These are phyloP conservation scores for Pholiota conissans DNA, from an alignment of 768 basidiomycete species.

Conservation along the genomic window DNA sequence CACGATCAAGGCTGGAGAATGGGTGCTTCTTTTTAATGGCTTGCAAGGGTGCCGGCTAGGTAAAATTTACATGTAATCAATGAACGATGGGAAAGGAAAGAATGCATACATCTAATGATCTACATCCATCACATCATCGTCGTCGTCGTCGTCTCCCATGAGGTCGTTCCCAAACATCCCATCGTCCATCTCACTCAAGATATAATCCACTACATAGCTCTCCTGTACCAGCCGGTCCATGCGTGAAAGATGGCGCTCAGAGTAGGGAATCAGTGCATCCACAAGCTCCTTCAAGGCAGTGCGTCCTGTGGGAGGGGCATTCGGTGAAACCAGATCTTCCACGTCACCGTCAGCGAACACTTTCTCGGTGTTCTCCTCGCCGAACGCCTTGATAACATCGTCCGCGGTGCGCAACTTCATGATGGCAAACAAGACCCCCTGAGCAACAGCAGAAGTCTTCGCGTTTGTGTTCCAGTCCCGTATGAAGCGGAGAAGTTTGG, in stretches of 20 bases:
- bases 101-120: conserved; percentile 19
- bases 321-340: conserved; percentile 7
- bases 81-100: background rate
- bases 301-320: conserved; percentile 22
- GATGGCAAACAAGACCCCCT: conserved; percentile 78
- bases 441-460: conserved; percentile 84
- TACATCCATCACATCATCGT: conserved; percentile 48
- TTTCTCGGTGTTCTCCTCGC: conserved; percentile 36
- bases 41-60: conserved; percentile 71
- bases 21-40: conserved; percentile 71
- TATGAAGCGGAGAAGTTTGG: conserved; percentile 77
- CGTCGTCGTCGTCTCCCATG: conserved; percentile 44
- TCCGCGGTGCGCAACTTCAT: conserved; percentile 76
- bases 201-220: conserved; percentile 92
- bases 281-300: conserved; percentile 70
- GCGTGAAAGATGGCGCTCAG: conserved; percentile 86
- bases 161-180: conserved; percentile 58
- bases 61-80: conserved; percentile 27
- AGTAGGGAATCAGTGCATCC: conserved; percentile 89
- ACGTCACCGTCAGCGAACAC: conserved; percentile 25
- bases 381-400: conserved; percentile 71
- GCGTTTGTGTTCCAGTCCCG: conserved; percentile 95
- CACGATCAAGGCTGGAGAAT: conserved; percentile 53
- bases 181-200: conserved; percentile 85
- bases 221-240: conserved; percentile 90